phyloP scores from a whole-genome alignment of 2,329 filamentous ascomycete species.

The Aaosphaeria pasadenensis region DNA sequence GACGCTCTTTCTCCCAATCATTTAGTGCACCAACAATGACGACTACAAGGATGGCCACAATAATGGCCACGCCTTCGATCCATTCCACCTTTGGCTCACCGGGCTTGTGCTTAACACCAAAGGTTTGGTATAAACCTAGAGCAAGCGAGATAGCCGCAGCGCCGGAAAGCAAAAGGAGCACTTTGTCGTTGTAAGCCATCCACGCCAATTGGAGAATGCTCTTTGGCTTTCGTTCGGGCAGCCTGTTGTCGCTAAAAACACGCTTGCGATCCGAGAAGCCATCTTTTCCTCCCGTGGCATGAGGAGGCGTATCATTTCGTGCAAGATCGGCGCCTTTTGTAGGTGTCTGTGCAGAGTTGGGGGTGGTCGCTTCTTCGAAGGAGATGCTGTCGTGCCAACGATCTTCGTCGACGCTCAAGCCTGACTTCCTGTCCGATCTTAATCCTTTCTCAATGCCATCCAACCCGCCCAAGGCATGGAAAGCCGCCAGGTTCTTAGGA shows the following conservation, averaged over 20 bases:
- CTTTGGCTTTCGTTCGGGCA: slow-evolving; percentile 69
- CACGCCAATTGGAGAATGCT: slow-evolving; percentile 69
- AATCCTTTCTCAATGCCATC: slow-evolving; percentile 71
- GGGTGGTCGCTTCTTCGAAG: slow-evolving; percentile 61
- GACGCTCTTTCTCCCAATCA: slow-evolving; percentile 78
- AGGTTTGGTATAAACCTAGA: slow-evolving; percentile 71
- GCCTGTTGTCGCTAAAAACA: slow-evolving; percentile 66
- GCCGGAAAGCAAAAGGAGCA: slow-evolving; percentile 67
- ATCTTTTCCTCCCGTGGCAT: slow-evolving; percentile 24
- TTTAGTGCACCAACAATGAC: slow-evolving; percentile 75
- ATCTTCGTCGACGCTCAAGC: slow-evolving; percentile 69
- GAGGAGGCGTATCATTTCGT: slow-evolving; percentile 16
- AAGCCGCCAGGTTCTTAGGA: slow-evolving; percentile 72
- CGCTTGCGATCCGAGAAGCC: slow-evolving; percentile 63
- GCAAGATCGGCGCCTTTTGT: slow-evolving; percentile 12
- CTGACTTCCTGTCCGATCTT: slow-evolving; percentile 61
- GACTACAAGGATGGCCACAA: slow-evolving; percentile 72
- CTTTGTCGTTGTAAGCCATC: slow-evolving; percentile 81
- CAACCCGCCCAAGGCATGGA: slow-evolving; percentile 72
- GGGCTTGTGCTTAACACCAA: slow-evolving; percentile 55
- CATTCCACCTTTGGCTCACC: slow-evolving; percentile 63
- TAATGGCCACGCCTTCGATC: slow-evolving; percentile 79
- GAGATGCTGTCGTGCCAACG: slow-evolving; percentile 61
- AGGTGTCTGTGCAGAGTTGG: slow-evolving; percentile 11
- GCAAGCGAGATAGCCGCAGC: slow-evolving; percentile 72